These are phyloP conservation scores for Lithocarpus polystachyus DNA, from an alignment of 306 rosid species.

Conservation along the genomic window DNA sequence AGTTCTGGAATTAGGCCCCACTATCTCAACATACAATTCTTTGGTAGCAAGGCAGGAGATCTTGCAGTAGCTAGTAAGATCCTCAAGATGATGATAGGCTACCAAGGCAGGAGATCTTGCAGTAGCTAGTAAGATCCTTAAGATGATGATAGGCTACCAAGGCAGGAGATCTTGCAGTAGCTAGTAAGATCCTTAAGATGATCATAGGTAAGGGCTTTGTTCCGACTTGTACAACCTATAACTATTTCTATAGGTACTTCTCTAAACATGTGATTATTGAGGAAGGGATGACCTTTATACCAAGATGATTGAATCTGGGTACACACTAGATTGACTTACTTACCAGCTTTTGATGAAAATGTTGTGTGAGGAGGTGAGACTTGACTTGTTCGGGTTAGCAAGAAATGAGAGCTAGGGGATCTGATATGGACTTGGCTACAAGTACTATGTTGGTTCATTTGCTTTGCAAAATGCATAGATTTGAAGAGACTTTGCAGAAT, in stretches of 20 bases:
- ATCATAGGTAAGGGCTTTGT: conserved; percentile 68
- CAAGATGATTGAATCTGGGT: conserved; percentile 79
- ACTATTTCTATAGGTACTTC: conserved; percentile 77
- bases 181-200: conserved; percentile 78
- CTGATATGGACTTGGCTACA: conserved; percentile 76
- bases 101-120: conserved; percentile 75
- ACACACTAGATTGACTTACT: conserved; percentile 69
- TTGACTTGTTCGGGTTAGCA: conserved; percentile 67
- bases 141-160: conserved; percentile 80
- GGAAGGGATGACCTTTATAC: conserved; percentile 80
- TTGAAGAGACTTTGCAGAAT: conserved; percentile 68
- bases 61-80: conserved; percentile 76
- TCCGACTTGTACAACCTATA: conserved; percentile 78
- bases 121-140: conserved; percentile 81
- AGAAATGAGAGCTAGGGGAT: conserved; percentile 79
- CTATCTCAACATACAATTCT: conserved; percentile 77
- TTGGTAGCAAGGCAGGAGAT: conserved; percentile 71
- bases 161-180: conserved; percentile 75
- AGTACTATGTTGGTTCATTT: conserved; percentile 77
- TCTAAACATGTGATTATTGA: conserved; percentile 71
- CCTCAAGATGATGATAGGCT: conserved; percentile 80
- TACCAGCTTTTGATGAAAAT: conserved; percentile 87
- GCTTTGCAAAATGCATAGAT: conserved; percentile 69
- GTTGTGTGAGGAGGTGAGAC: conserved; percentile 77
- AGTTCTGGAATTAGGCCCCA: conserved; percentile 72